Base-by-base conservation (phyloP, 306 rosid genomes). In the Dryas drummondii region DNA sequence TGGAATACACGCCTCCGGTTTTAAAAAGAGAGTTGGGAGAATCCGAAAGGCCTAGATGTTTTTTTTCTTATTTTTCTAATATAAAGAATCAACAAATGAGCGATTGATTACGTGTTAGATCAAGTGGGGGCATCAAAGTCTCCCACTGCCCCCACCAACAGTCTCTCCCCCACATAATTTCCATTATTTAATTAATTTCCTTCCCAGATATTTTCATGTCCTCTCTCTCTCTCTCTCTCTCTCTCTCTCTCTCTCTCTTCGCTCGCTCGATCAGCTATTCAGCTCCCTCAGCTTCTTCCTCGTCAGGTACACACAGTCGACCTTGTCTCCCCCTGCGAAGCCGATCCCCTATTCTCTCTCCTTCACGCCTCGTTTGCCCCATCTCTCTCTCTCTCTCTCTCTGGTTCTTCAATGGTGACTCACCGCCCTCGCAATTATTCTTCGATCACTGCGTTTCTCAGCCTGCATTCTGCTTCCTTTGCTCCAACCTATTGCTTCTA, bases 71-170 rank as follows among this genome's bases (percentile, higher is more conserved):
- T 59, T 52, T 16, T 5, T 5, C 54, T 6, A 16, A 47, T 9
- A 53, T 59, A 6, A 10, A 52, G 26, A 66, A 72, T 51, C 15
- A 52, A 9, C 32, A 16, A 52, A 19, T 15, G 40, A 15, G 15
- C 5, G 4, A 19, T 62, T 4, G 45, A 48, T 47, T 16, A 68
- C 76, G 77, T 75, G 79, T 66, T 63, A 52, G 56, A 77, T 77
- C 70, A 76, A 85, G 76, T 81, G 73, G 71, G 79, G 80, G 73
- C 76, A 60, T 12, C 59, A 1, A 50, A 41, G 68, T 41, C 44
- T 27, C 47, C 9, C 59, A n/a, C 5, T 6, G 49, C 73, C 73
- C 82, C 82, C 48, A n/a, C 78, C 55, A 9, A 3, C 53, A 0
- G 4, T 51, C 59, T 27, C 51, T 53, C 9, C 71, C 70, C 69